These are phyloP conservation scores for Aspergillus campestris DNA, from an alignment of 495 filamentous ascomycete species.

Conservation along the genomic window DNA sequence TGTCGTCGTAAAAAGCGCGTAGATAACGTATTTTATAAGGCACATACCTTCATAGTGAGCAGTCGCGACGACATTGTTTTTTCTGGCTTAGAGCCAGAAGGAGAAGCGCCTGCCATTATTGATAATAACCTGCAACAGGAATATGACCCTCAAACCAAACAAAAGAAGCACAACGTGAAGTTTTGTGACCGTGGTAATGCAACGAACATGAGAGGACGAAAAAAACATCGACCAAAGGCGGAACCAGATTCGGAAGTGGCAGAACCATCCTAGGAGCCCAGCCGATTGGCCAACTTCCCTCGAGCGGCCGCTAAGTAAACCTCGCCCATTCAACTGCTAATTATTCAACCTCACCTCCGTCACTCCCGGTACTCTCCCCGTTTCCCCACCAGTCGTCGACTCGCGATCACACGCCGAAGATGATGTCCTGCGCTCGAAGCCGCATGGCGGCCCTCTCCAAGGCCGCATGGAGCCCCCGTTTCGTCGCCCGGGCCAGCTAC, in stretches of 20 bases:
- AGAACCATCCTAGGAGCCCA: slow-evolving; percentile 11
- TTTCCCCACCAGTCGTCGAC: slow-evolving; percentile 6
- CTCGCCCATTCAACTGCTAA: slow-evolving; percentile 9
- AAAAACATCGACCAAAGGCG: slow-evolving; percentile 5
- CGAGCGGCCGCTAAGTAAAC: slow-evolving; percentile 14
- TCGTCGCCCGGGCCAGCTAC: slow-evolving; percentile 32
- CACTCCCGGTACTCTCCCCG: slow-evolving; percentile 16
- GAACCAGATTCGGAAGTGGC: slow-evolving; percentile 10
- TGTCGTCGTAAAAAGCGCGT: too few species aligned
- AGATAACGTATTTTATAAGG: background rate
- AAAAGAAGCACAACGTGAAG: background rate
- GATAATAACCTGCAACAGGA: slow-evolving; percentile 14
- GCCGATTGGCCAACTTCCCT: slow-evolving; percentile 15
- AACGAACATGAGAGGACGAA: background rate
- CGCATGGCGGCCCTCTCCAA: slow-evolving; percentile 30
- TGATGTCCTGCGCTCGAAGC: slow-evolving; percentile 50
- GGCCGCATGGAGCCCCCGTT: slow-evolving; percentile 28
- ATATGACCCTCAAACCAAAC: slow-evolving; percentile 1
- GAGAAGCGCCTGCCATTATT: slow-evolving; percentile 22
- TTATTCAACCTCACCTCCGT: slow-evolving; percentile 12
- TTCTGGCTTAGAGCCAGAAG: slow-evolving; percentile 31
- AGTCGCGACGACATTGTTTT: slow-evolving; percentile 87
- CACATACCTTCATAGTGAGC: slow-evolving; percentile 75
- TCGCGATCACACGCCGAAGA: slow-evolving; percentile 30
- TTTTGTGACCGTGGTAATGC: background rate